A percentile compares a stretch with the other conserved stretches of the same genome.
These are phyloP conservation scores for Silybum marianum DNA, from an alignment of 129 eudicot species.

Conservation along the genomic window DNA sequence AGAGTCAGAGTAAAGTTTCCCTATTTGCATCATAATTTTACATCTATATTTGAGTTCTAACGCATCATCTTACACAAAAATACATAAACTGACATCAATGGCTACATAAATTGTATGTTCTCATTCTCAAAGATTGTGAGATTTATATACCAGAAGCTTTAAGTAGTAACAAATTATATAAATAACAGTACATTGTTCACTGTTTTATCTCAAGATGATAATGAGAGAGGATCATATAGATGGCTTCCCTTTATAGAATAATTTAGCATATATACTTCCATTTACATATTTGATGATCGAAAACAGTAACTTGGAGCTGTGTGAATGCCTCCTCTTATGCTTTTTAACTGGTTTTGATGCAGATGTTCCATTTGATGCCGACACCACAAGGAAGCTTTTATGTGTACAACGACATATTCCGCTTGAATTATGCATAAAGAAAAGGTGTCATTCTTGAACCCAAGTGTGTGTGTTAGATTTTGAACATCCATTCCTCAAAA, in stretches of 20 bases:
- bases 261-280: neutral
- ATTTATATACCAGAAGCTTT: constrained; percentile 1
- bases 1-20: neutral
- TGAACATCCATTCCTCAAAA: constrained; percentile 8
- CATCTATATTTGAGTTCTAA: neutral
- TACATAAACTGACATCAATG: neutral
- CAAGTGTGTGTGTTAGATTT: constrained; percentile 15
- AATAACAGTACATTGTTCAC: neutral
- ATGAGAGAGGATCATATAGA: neutral
- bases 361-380: constrained; percentile 87
- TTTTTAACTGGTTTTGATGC: constrained; percentile 26
- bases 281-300: neutral
- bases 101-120: neutral
- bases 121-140: constrained; percentile 11
- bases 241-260: neutral
- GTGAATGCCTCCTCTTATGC: constrained; percentile 4
- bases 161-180: neutral
- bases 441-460: constrained; percentile 11
- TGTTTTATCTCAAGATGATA: neutral
- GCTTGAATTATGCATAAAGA: constrained; percentile 58
- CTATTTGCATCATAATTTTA: neutral
- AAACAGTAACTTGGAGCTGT: neutral
- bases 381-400: constrained; percentile 80
- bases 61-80: neutral
- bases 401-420: constrained; percentile 66